Evolutionary conservation across 352 stramenopile genomes (phyloP).

Genomic region (Pythium dissotocum): DNA sequence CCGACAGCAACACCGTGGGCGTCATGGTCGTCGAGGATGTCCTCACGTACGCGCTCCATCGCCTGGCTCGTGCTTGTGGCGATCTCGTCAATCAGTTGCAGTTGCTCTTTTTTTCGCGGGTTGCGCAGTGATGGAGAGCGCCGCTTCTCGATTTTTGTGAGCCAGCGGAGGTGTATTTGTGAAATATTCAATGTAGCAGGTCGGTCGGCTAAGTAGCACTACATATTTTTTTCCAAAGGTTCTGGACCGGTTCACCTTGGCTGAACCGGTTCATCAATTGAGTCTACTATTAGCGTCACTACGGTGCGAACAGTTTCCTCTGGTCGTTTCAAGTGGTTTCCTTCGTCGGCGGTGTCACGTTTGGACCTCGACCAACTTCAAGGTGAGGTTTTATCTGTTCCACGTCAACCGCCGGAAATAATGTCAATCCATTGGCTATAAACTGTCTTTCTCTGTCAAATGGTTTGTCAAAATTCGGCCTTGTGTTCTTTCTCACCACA

Average conservation of each 20-base stretch:
- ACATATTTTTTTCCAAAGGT: background rate
- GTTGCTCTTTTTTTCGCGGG: slow-evolving; percentile 5
- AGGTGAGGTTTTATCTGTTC: slow-evolving; percentile 30
- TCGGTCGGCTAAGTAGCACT: background rate
- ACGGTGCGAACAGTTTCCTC: slow-evolving; percentile 2
- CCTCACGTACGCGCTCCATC: background rate
- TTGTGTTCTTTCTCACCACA: background rate
- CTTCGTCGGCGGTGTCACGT: slow-evolving; percentile 62
- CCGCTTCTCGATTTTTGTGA: slow-evolving; percentile 23
- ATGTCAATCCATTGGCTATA: slow-evolving; percentile 14
- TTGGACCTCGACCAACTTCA: slow-evolving; percentile 57
- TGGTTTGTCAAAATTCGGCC: background rate
- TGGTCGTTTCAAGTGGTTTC: slow-evolving; percentile 38
- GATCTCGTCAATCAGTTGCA: slow-evolving; percentile 15
- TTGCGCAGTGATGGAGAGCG: background rate
- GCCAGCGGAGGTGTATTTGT: slow-evolving; percentile 16
- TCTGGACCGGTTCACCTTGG: background rate
- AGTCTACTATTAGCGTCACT: background rate
- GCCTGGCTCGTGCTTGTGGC: background rate
- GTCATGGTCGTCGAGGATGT: background rate
- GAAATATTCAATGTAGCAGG: slow-evolving; percentile 30
- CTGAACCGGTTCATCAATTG: background rate
- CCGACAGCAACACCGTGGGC: background rate
- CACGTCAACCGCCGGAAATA: background rate
- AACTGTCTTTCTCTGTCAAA: background rate